phyloP scores from a whole-genome alignment of 164 flowering plant species.

The Aristolochia contorta region DNA sequence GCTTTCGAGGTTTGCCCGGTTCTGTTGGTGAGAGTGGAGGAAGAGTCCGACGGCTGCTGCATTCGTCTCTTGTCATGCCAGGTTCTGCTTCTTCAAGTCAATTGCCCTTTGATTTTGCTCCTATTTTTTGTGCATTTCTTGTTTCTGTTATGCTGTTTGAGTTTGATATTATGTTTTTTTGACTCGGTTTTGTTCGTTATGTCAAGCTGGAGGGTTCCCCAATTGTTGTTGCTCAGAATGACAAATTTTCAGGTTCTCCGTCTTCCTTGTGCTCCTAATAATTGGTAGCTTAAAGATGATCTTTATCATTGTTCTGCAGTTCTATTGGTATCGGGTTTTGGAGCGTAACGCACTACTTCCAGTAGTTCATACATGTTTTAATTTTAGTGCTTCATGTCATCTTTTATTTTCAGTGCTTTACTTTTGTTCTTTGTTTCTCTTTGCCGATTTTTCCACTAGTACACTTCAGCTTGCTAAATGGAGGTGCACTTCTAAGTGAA shows the following conservation, averaged over 20 bases:
- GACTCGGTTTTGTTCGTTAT: neutral
- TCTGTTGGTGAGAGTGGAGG: constrained; percentile 67
- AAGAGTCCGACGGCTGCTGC: constrained; percentile 70
- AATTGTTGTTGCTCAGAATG: constrained; percentile 78
- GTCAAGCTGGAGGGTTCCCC: constrained; percentile 84
- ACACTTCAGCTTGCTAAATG: no score
- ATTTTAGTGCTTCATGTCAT: no score
- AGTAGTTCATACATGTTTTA: no score
- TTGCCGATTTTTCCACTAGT: no score
- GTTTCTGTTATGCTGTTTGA: neutral
- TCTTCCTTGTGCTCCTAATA: neutral
- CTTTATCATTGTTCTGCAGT: no score
- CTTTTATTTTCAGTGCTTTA: no score
- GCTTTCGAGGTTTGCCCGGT: constrained; percentile 89
- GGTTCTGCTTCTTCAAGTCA: constrained; percentile 25
- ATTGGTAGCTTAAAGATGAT: no score
- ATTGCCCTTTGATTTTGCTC: neutral
- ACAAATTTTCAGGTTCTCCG: constrained; percentile 73
- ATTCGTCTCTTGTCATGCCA: constrained; percentile 85
- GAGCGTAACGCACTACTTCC: no score
- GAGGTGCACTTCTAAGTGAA: no score
- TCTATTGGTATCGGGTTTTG: no score
- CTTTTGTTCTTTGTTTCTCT: no score
- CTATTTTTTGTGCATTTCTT: neutral
- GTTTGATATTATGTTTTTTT: neutral